phyloP scores from a whole-genome alignment of 805 yeast genomes.

The Millerozyma miso region DNA sequence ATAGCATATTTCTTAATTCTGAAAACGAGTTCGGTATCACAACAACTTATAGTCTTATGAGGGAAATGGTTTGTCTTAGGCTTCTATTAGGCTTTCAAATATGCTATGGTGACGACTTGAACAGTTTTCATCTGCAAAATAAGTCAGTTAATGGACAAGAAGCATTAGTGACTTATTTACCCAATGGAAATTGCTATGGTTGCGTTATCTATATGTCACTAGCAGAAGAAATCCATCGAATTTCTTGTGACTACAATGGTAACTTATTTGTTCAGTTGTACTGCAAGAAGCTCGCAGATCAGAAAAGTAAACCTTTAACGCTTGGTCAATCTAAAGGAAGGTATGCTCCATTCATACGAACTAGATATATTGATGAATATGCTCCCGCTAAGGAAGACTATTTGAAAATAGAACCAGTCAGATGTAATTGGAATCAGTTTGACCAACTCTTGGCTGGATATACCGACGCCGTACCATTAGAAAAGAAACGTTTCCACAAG shows the following conservation, averaged over 20 bases:
- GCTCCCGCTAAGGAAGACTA: constrained; percentile 55
- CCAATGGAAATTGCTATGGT: constrained; percentile 42
- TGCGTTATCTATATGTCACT: constrained; percentile 69
- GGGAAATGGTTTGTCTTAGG: constrained; percentile 83
- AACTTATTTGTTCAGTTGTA: constrained; percentile 70
- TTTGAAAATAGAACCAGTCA: constrained; percentile 46
- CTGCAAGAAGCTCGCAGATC: constrained; percentile 32
- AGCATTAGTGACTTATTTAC: constrained; percentile 54
- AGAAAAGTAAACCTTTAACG: constrained; percentile 7
- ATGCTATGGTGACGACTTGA: constrained; percentile 68
- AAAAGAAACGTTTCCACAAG: constrained; percentile 51
- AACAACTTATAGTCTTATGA: constrained; percentile 56
- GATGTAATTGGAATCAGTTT: constrained; percentile 83
- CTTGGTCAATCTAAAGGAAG: constrained; percentile 8
- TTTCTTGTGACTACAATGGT: constrained; percentile 68
- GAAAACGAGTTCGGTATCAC: constrained; percentile 50
- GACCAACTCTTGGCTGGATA: constrained; percentile 93
- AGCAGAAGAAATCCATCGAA: constrained; percentile 81
- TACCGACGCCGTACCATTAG: constrained; percentile 63
- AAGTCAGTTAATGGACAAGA: constrained; percentile 53
- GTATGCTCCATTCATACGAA: constrained; percentile 52
- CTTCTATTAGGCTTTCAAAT: constrained; percentile 87
- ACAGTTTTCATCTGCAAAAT: constrained; percentile 58
- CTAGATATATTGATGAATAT: constrained; percentile 71
- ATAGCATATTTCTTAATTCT: constrained; percentile 66